Evolutionary conservation across 495 filamentous ascomycete genomes (phyloP), one percentile per base, ranked within the genome.

Genomic region (Talaromyces nanjingensis): DNA sequence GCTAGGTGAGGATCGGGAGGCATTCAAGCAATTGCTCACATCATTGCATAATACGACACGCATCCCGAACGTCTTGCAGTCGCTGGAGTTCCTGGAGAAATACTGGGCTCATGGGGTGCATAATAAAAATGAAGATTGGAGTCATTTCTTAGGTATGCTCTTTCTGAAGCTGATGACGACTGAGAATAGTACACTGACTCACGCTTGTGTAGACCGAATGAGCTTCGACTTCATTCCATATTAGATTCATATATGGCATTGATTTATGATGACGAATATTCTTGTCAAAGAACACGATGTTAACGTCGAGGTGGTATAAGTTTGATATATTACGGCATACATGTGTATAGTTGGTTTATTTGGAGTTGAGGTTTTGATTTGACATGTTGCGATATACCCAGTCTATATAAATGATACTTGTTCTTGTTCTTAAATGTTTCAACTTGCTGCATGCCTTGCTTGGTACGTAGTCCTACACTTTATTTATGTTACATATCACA

Each of bases 201-300:
- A 24, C 22, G 20, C 6, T 18, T 14, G 2, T n/a, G 2, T 53
- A 80, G 78, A 78, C 67, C 76, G 78, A 22, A 79, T 80, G 78
- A 71, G 68, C 20, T 73, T 78, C 59, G 78, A 80, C 63, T 80
- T 80, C 58, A 80, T 80, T 60, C 78, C 78, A 6, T 80, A 80
- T 66, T 80, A 67, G 56, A 4, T 34, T 6, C 27, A 8, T 58
- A 7, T 20, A 37, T 18, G 20, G 29, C 2, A 20, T 18, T 25
- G 56, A 20, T 54, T 33, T 12, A 4, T 33, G 39, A 33, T 49
- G 5, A 62, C 42, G 16, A 45, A 45, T 45, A 45, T 6, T 11
- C 14, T n/a, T 7, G 42, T 18, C 42, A 4, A 45, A 45, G 42
- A n/a, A 45, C 3, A 45, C 7, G 42, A 45, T 18, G 1, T 18